These are phyloP conservation scores for Kentomonas sorsogonicus DNA, from an alignment of 208 protist species.

Conservation along the genomic window DNA sequence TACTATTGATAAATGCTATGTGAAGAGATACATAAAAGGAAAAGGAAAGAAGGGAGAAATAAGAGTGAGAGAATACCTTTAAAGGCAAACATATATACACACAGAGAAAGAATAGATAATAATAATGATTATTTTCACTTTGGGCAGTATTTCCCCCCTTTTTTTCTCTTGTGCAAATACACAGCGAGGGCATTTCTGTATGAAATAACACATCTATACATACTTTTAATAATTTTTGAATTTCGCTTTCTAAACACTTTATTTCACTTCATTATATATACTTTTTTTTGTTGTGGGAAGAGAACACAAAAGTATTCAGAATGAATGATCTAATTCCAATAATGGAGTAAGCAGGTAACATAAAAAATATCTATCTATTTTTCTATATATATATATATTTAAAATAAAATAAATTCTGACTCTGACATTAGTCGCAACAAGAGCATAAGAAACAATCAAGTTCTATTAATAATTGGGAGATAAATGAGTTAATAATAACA, in stretches of 20 bases:
- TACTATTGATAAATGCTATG: too few relatives aligned
- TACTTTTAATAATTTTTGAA: not conserved
- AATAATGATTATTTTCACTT: not conserved
- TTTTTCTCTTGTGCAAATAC: not conserved
- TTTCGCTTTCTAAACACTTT: not conserved
- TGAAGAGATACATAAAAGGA: not conserved
- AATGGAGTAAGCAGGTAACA: conserved; percentile 25
- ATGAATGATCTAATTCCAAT: conserved; percentile 17
- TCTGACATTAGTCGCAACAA: not conserved
- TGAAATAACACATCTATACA: not conserved
- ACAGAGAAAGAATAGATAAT: not conserved
- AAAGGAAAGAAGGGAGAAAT: not conserved
- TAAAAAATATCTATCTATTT: conserved; percentile 26
- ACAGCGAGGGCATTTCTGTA: not conserved
- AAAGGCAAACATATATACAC: not conserved
- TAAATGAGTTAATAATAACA: not conserved
- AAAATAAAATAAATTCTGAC: not conserved
- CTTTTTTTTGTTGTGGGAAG: not conserved
- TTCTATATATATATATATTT: not conserved
- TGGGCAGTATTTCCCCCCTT: not conserved
- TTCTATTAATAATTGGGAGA: not conserved
- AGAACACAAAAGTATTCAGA: conserved; percentile 16
- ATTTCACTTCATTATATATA: conserved; percentile 1
- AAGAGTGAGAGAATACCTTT: not conserved
- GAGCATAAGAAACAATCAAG: conserved; percentile 3